phyloP scores from a whole-genome alignment of 257 asterid species.

The Nicotiana paniculata region DNA sequence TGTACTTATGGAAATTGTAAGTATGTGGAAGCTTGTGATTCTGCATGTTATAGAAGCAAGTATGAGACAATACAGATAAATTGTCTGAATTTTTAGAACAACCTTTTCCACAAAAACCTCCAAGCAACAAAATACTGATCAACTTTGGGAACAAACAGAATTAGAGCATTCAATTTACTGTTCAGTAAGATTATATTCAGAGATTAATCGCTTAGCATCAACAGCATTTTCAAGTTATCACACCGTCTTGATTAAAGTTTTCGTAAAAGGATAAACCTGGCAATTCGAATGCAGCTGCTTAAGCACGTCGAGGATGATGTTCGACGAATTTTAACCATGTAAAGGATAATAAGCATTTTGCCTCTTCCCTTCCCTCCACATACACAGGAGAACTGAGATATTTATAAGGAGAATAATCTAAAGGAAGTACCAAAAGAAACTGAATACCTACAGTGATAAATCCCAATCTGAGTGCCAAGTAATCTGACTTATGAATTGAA shows the following conservation, averaged over 20 bases:
- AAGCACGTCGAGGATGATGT: neutral
- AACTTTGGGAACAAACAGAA: neutral
- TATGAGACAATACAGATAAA: neutral
- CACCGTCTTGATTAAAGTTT: neutral
- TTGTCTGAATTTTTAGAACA: neutral
- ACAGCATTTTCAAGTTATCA: neutral
- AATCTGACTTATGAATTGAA: slow-evolving; percentile 68
- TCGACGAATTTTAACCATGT: neutral
- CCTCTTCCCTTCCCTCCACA: neutral
- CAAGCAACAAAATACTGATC: neutral
- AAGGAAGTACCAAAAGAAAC: neutral
- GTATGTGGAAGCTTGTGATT: slow-evolving; percentile 67
- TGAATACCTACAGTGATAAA: slow-evolving; percentile 81
- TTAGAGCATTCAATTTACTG: neutral
- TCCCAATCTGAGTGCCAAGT: slow-evolving; percentile 77
- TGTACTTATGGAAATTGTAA: slow-evolving; percentile 78
- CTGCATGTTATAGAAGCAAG: slow-evolving; percentile 27
- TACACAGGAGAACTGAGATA: neutral
- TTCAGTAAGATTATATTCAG: neutral
- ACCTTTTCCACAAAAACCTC: neutral
- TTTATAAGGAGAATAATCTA: neutral
- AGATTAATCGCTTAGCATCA: neutral
- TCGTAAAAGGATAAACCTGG: neutral
- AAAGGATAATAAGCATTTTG: neutral
- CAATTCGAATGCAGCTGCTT: neutral